phyloP scores from a whole-genome alignment of 768 basidiomycete species.

The Amanita rubescens region DNA sequence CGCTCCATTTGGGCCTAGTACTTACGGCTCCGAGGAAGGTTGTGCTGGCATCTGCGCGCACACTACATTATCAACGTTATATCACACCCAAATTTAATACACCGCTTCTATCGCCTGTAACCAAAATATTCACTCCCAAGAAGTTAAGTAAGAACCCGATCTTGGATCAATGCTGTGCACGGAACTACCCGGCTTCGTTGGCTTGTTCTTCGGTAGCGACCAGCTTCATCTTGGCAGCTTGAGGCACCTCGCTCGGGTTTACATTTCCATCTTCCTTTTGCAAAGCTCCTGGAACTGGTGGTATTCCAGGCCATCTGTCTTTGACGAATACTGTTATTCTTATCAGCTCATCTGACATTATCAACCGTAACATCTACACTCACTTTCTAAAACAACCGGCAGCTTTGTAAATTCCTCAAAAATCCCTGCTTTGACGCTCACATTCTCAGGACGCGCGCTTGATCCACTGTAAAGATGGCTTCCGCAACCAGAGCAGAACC shows the following conservation, averaged over 20 bases:
- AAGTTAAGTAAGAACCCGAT: too few species aligned
- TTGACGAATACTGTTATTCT: not conserved
- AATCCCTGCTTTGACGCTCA: not conserved
- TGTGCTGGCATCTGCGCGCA: too few species aligned
- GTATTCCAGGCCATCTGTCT: conserved; percentile 4
- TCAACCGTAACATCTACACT: not conserved
- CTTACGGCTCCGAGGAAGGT: too few species aligned
- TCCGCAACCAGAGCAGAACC: conserved; percentile 6
- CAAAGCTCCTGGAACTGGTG: not conserved
- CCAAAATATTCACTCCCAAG: too few species aligned
- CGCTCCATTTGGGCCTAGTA: too few species aligned
- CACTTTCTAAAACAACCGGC: not conserved
- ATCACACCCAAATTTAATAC: too few species aligned
- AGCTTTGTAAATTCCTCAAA: conserved; percentile 3
- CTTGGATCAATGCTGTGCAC: too few species aligned
- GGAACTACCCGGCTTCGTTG: too few species aligned
- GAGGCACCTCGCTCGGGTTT: not conserved
- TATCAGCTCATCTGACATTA: not conserved
- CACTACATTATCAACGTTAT: too few species aligned
- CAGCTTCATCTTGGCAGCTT: too few species aligned
- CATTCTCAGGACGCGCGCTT: not conserved
- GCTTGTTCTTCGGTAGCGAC: not conserved
- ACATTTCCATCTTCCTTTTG: not conserved
- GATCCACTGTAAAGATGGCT: not conserved
- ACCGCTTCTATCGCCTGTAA: too few species aligned